Conservation (phyloP, 2,329 filamentous ascomycete species). For the Macroventuria anomochaeta region DNA sequence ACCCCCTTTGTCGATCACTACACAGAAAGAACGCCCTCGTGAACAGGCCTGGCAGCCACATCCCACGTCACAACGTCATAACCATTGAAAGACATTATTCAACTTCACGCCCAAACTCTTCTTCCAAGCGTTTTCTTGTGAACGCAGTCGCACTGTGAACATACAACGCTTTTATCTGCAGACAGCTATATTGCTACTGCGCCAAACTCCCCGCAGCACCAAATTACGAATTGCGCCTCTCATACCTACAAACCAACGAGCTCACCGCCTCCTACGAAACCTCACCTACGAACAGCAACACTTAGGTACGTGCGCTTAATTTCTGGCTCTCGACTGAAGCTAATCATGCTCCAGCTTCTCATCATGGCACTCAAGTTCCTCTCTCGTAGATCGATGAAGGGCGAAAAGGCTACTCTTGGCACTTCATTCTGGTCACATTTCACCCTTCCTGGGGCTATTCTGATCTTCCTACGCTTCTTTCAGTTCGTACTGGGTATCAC, state of each 20-base stretch:
- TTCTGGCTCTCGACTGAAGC: background rate
- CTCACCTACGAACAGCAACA: background rate
- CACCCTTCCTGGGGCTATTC: slow-evolving; percentile 31
- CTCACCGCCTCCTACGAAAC: slow-evolving; percentile 1
- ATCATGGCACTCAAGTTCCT: slow-evolving; percentile 42
- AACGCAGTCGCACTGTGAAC: slow-evolving; percentile 11
- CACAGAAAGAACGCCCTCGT: slow-evolving; percentile 30
- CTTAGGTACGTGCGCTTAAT: background rate
- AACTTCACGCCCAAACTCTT: slow-evolving; percentile 1
- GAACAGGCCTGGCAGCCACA: slow-evolving; percentile 28
- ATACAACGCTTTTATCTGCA: slow-evolving; percentile 6
- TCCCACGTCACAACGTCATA: slow-evolving; percentile 31
- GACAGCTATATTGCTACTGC: slow-evolving; percentile 15
- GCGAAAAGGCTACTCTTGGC: slow-evolving; percentile 37
- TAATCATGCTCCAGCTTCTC: slow-evolving; percentile 22
- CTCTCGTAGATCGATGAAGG: slow-evolving; percentile 36
- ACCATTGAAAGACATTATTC: slow-evolving; percentile 8
- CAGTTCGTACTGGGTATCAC: slow-evolving; percentile 79
- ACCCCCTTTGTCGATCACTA: slow-evolving; percentile 34
- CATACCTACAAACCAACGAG: background rate
- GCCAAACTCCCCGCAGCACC: background rate
- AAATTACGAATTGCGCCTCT: background rate
- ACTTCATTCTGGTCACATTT: slow-evolving; percentile 32
- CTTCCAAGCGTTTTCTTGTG: slow-evolving; percentile 6
- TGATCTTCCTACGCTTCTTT: slow-evolving; percentile 72